Base-by-base conservation (phyloP, 2,329 filamentous ascomycete species). In the Aphanocladium album region DNA sequence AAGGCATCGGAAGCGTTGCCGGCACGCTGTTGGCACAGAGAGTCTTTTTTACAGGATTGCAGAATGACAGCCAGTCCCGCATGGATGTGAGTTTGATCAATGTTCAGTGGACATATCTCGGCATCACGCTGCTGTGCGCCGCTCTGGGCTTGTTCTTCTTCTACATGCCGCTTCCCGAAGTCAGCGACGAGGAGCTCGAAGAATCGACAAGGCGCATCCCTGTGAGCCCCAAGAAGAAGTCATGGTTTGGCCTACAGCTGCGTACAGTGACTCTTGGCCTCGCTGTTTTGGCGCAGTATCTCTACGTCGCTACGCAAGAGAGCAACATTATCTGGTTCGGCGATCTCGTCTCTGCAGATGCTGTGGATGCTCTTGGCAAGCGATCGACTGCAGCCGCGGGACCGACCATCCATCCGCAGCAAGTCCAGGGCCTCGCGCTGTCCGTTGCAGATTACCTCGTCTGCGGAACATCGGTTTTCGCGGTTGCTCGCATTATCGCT, bases 31-130 rank as follows among this genome's bases (percentile, higher is more conserved):
- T 95, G 12, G 90, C 89, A 7, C 83, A 89, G 45, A 87, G 85
- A 62, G 87, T 89, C 19, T 90, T 93, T 69, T 93, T 93, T 74
- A 80, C 79, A 30, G 76, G 80, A 14, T 80, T 89, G 9, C 77
- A 81, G 9, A 77, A 80, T 21, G 62, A 68, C 17, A 65, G 64
- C 12, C 61, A 63, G 21, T 68, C 66, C 46, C n/a, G n/a, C n/a
- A n/a, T n/a, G n/a, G 73, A 69, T 37, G 71, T 79, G 33, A 83
- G 82, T 1, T 79, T 95, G 3, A 82, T 89, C 63, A 86, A 89
- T 63, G 89, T 93, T 1, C 91, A 95, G 72, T 96, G 89, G 88
- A 89, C 90, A 0, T 95, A 95, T 67, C 81, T 95, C n/a, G 88
- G 87, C 60, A 88, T 93, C 63, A 90, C 89, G 0, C 78, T 89